These are phyloP conservation scores for Phytophthora tubulina DNA, from an alignment of 352 stramenopile species.

Conservation along the genomic window DNA sequence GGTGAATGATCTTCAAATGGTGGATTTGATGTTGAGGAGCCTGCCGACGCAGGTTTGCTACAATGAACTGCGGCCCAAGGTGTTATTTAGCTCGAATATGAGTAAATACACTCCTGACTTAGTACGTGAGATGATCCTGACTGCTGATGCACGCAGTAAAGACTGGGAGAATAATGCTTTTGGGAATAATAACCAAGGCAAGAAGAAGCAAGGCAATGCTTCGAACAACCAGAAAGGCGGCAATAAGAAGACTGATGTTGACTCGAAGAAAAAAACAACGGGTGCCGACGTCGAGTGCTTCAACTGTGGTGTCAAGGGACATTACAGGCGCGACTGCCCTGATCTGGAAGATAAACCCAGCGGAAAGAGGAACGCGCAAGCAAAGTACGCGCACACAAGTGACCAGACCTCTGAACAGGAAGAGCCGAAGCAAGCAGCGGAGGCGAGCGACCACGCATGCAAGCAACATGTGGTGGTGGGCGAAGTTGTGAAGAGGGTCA, in stretches of 20 bases:
- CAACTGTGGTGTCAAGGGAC: neutral
- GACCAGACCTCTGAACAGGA: neutral
- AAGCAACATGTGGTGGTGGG: slow-evolving; percentile 10
- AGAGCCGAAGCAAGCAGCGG: neutral
- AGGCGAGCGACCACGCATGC: neutral
- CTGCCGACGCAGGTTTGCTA: neutral
- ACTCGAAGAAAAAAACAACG: neutral
- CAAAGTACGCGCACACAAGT: slow-evolving; percentile 7
- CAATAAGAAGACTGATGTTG: neutral
- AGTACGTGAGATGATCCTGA: neutral
- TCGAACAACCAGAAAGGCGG: neutral
- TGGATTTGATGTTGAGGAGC: neutral
- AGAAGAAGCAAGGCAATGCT: slow-evolving; percentile 1
- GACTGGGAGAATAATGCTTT: slow-evolving; percentile 2
- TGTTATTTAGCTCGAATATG: slow-evolving; percentile 17
- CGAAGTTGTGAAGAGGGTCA: neutral
- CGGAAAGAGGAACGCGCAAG: neutral
- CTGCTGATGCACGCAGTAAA: neutral
- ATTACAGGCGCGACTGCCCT: slow-evolving; percentile 1
- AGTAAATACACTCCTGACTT: slow-evolving; percentile 7
- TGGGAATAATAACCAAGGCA: slow-evolving; percentile 1
- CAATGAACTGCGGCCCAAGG: slow-evolving; percentile 7
- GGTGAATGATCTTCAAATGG: slow-evolving; percentile 7
- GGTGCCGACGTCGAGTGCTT: neutral
- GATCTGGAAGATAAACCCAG: neutral